Conservation (phyloP, 23 red algal species). For the Agarophyton chilense region DNA sequence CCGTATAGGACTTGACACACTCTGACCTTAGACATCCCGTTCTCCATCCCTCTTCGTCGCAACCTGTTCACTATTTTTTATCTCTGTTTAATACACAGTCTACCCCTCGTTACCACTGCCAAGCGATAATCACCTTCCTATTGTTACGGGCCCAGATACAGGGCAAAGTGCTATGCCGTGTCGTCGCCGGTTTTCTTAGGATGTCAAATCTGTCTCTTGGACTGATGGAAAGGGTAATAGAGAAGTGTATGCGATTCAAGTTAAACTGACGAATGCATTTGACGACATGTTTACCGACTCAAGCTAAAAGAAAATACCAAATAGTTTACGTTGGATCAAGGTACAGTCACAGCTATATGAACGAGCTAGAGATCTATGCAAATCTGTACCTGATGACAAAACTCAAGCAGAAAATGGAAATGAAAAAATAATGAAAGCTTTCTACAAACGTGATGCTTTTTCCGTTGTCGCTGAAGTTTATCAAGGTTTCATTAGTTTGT, state of each 20-base stretch:
- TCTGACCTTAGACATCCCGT: too few relatives aligned
- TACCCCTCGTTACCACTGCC: too few relatives aligned
- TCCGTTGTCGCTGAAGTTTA: slow-evolving; percentile 19
- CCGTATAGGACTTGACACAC: too few relatives aligned
- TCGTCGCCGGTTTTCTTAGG: slow-evolving; percentile 7
- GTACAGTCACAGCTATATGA: slow-evolving; percentile 1
- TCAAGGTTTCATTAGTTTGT: neutral
- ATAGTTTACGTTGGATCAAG: neutral
- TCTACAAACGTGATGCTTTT: neutral
- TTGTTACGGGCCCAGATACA: too few relatives aligned
- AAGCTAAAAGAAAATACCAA: too few relatives aligned
- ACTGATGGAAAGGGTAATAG: neutral
- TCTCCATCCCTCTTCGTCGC: too few relatives aligned
- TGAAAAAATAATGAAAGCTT: neutral
- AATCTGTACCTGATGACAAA: neutral
- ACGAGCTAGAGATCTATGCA: neutral
- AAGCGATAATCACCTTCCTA: too few relatives aligned
- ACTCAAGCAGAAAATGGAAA: neutral
- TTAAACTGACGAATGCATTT: neutral
- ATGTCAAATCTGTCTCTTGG: neutral
- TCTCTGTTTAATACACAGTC: too few relatives aligned
- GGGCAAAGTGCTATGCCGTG: neutral
- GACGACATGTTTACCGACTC: neutral
- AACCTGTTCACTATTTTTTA: too few relatives aligned
- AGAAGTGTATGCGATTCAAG: neutral